These are phyloP conservation scores for Alternaria incomplexa DNA, from an alignment of 2,329 filamentous ascomycete species.

Conservation along the genomic window DNA sequence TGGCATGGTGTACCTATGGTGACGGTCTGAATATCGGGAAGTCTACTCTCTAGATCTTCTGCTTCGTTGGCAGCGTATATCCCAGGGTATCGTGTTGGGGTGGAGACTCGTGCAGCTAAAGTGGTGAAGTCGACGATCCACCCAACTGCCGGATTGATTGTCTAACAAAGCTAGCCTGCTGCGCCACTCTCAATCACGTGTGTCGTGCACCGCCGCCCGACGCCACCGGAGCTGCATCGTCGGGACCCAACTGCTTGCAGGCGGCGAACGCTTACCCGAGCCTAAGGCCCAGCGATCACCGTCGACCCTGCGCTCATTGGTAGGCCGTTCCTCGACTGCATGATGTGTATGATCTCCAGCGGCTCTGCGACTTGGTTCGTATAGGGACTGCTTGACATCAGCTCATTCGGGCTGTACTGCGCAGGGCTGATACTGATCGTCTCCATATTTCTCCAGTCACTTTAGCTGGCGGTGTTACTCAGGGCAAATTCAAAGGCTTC, in stretches of 20 bases:
- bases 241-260: background rate
- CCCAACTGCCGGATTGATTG: background rate
- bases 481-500: background rate
- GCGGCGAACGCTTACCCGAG: slow-evolving; percentile 10
- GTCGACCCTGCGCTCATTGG: background rate
- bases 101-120: slow-evolving; percentile 2
- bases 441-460: background rate
- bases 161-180: slow-evolving; percentile 5
- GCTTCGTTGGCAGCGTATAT: background rate
- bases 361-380: slow-evolving; percentile 36
- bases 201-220: background rate
- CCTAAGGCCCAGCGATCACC: background rate
- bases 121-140: slow-evolving; percentile 13
- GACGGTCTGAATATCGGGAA: background rate
- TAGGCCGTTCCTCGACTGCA: slow-evolving; percentile 4
- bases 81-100: background rate
- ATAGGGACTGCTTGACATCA: slow-evolving; percentile 29
- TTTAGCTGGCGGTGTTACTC: slow-evolving; percentile 3
- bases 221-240: slow-evolving; percentile 3
- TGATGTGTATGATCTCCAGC: slow-evolving; percentile 14
- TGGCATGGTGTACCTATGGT: slow-evolving; percentile 29
- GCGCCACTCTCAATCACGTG: slow-evolving; percentile 3
- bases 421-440: slow-evolving; percentile 35
- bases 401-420: slow-evolving; percentile 22
- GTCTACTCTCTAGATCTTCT: background rate